Evolutionary conservation across 306 rosid genomes (phyloP).

Genomic region (Biancaea sappan): DNA sequence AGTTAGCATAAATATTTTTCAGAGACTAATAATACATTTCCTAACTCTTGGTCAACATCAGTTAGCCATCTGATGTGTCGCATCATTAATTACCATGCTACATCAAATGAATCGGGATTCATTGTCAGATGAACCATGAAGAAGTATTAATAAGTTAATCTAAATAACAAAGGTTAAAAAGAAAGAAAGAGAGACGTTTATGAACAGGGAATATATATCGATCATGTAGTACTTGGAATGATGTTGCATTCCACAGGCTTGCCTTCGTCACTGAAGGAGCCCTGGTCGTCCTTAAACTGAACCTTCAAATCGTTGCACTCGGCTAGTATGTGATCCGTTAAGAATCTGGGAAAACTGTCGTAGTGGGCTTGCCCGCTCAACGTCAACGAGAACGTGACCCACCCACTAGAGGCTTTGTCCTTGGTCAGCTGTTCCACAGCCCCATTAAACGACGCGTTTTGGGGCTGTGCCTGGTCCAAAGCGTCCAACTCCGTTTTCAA

Average conservation of each 20-base stretch:
- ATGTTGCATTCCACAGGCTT: neutral
- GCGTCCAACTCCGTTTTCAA: conserved; percentile 17
- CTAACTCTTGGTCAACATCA: no score
- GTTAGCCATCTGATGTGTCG: no score
- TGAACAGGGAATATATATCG: neutral
- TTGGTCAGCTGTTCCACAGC: neutral
- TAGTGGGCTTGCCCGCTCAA: conserved; percentile 21
- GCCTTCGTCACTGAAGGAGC: neutral
- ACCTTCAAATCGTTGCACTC: conserved; percentile 50
- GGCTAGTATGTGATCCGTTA: conserved; percentile 7
- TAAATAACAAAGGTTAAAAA: accelerated
- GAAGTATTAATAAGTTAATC: no score
- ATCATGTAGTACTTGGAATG: conserved; percentile 13
- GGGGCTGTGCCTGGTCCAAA: neutral
- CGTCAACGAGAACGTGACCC: conserved; percentile 21
- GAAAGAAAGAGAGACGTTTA: neutral
- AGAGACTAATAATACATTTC: no score
- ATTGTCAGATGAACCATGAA: no score
- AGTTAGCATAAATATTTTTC: no score
- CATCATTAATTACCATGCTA: no score
- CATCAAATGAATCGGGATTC: no score
- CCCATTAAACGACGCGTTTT: neutral
- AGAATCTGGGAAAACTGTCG: no score
- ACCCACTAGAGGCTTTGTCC: conserved; percentile 3
- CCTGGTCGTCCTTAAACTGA: conserved; percentile 28